These are phyloP conservation scores for Exophiala spinifera DNA, from an alignment of 2,329 filamentous ascomycete genomes.

Conservation along the genomic window DNA sequence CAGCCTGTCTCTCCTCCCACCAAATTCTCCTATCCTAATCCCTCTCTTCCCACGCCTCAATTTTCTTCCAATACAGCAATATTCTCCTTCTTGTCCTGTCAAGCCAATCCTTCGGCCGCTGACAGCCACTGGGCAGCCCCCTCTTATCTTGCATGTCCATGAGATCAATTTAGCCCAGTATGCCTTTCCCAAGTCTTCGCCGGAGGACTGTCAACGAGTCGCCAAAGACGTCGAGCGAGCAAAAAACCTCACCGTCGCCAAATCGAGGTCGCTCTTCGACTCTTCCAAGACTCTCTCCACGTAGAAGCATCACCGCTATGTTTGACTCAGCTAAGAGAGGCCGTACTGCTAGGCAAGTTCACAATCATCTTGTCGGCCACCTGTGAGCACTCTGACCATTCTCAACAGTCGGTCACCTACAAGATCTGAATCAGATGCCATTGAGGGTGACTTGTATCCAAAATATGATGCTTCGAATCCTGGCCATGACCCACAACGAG, in stretches of 20 bases:
- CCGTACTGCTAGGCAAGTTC: conserved; percentile 5
- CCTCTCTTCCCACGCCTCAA: background rate
- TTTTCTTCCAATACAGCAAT: background rate
- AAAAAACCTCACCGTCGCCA: conserved; percentile 3
- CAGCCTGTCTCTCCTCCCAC: background rate
- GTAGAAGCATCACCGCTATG: conserved; percentile 18
- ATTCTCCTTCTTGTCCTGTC: background rate
- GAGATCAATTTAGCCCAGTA: conserved; percentile 6
- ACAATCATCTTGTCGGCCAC: background rate
- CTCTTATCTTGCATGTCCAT: background rate
- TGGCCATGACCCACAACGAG: conserved; percentile 2
- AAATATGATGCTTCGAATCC: conserved; percentile 9
- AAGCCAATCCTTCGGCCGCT: background rate
- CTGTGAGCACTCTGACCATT: background rate
- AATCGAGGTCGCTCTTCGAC: conserved; percentile 10
- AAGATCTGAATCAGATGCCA: conserved; percentile 1
- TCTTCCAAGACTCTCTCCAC: conserved; percentile 9
- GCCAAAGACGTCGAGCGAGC: background rate
- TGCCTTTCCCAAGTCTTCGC: conserved; percentile 20
- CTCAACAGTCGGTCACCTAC: conserved; percentile 1
- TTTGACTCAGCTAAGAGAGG: conserved; percentile 11
- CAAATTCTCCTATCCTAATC: background rate
- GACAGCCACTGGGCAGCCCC: background rate
- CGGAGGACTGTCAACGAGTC: conserved; percentile 7
- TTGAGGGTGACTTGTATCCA: conserved; percentile 11